Evolutionary conservation across 2,329 filamentous ascomycete species (phyloP).

Genomic region (Grosmannia clavigera): DNA sequence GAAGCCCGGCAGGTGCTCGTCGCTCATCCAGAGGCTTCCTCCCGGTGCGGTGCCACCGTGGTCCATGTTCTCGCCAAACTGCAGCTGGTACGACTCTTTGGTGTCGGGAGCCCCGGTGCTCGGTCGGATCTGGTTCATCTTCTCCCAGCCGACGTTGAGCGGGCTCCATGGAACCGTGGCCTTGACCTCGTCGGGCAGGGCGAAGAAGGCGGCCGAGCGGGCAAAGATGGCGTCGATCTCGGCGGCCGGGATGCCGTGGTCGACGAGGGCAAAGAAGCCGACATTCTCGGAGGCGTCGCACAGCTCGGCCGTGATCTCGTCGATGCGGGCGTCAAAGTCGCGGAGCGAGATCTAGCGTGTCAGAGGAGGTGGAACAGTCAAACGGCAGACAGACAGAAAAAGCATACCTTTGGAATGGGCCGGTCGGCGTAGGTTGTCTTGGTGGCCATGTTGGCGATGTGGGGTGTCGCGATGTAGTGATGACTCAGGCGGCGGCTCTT

Average conservation of each 20-base stretch:
- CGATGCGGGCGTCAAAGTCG: slow-evolving; percentile 38
- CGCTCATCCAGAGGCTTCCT: slow-evolving; percentile 33
- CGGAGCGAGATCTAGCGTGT: slow-evolving; percentile 34
- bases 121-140: slow-evolving; percentile 43
- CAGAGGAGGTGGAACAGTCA: not conserved
- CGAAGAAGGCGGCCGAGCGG: slow-evolving; percentile 35
- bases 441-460: not conserved
- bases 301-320: slow-evolving; percentile 39
- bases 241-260: slow-evolving; percentile 29
- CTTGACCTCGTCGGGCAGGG: slow-evolving; percentile 37
- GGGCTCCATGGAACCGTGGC: slow-evolving; percentile 39
- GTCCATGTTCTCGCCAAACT: slow-evolving; percentile 37
- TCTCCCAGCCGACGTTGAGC: slow-evolving; percentile 50
- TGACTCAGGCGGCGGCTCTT: no score
- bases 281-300: slow-evolving; percentile 42
- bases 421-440: not conserved
- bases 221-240: slow-evolving; percentile 31
- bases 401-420: not conserved
- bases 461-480: not conserved
- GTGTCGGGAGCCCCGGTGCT: slow-evolving; percentile 45
- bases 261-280: slow-evolving; percentile 44
- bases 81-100: slow-evolving; percentile 52
- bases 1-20: slow-evolving; percentile 35
- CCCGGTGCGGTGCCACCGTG: slow-evolving; percentile 28
- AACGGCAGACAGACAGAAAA: not conserved